Conservation (phyloP, 768 basidiomycete species). For the Amanita jacksonii region DNA sequence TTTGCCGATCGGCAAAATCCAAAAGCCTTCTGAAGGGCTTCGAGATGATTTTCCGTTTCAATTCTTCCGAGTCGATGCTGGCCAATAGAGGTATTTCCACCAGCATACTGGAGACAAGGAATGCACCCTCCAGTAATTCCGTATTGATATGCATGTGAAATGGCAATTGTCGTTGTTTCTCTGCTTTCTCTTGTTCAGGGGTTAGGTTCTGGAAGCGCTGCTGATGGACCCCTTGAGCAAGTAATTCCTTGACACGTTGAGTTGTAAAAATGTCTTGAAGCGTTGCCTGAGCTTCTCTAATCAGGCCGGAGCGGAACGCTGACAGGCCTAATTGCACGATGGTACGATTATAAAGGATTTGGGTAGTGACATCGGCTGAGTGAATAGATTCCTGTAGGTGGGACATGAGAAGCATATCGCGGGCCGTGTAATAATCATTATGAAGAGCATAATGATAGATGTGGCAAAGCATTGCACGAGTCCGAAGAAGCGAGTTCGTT, state of each 20-base stretch:
- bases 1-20: slow-evolving; percentile 95
- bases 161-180: slow-evolving; percentile 90
- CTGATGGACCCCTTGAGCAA: slow-evolving; percentile 94
- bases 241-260: slow-evolving; percentile 92
- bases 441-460: slow-evolving; percentile 96
- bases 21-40: slow-evolving; percentile 92
- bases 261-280: slow-evolving; percentile 95
- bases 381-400: slow-evolving; percentile 96
- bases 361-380: slow-evolving; percentile 92
- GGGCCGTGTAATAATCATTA: slow-evolving; percentile 93
- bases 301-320: slow-evolving; percentile 91
- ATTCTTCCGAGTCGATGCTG: slow-evolving; percentile 89
- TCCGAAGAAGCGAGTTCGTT: slow-evolving; percentile 84
- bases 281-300: slow-evolving; percentile 88
- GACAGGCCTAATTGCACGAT: slow-evolving; percentile 96
- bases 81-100: slow-evolving; percentile 94
- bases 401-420: slow-evolving; percentile 98
- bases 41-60: slow-evolving; percentile 88
- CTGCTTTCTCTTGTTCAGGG: slow-evolving; percentile 95
- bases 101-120: slow-evolving; percentile 97
- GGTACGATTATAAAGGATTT: slow-evolving; percentile 96
- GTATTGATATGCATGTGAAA: slow-evolving; percentile 99
- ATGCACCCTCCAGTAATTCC: slow-evolving; percentile 93
- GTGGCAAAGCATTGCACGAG: slow-evolving; percentile 94
- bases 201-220: slow-evolving; percentile 80